Conservation (phyloP, 805 yeast genomes). For the Starmerella khaoyaiensis region DNA sequence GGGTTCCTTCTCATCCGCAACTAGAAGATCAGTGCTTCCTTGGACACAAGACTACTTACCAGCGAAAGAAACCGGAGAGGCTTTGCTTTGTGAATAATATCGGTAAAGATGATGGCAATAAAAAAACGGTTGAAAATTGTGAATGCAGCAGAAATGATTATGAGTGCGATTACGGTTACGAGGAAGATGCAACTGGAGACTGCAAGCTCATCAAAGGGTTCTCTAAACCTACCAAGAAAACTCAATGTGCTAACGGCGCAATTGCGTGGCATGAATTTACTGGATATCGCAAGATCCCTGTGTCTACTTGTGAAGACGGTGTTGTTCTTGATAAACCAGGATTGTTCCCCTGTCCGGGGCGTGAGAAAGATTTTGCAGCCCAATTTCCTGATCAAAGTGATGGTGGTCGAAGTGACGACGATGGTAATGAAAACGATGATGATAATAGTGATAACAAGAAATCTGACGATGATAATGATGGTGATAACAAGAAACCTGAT, state of each 20-base stretch:
- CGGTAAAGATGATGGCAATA: background rate
- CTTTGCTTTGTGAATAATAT: conserved; percentile 52
- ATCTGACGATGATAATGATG: background rate
- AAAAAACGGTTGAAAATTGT: conserved; percentile 46
- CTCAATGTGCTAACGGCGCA: conserved; percentile 32
- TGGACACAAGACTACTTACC: conserved; percentile 53
- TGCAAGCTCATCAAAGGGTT: conserved; percentile 73
- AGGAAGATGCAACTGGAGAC: conserved; percentile 59
- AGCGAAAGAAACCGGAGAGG: conserved; percentile 44
- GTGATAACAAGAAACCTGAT: no score
- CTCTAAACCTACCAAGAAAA: conserved; percentile 34
- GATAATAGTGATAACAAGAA: background rate
- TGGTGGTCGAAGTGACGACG: background rate
- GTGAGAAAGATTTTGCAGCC: conserved; percentile 45
- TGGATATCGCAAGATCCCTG: conserved; percentile 77
- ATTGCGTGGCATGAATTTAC: conserved; percentile 62
- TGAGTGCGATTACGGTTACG: conserved; percentile 87
- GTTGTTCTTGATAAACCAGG: conserved; percentile 50
- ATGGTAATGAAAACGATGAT: background rate
- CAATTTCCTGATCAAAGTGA: conserved; percentile 1
- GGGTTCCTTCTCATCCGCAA: conserved; percentile 42
- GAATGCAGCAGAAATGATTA: conserved; percentile 74
- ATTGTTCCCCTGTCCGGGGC: conserved; percentile 79
- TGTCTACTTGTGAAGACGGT: conserved; percentile 80
- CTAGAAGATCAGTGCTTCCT: conserved; percentile 40